Conservation (phyloP, 2,329 filamentous ascomycete genomes). For the Colletotrichum cuscutae region DNA sequence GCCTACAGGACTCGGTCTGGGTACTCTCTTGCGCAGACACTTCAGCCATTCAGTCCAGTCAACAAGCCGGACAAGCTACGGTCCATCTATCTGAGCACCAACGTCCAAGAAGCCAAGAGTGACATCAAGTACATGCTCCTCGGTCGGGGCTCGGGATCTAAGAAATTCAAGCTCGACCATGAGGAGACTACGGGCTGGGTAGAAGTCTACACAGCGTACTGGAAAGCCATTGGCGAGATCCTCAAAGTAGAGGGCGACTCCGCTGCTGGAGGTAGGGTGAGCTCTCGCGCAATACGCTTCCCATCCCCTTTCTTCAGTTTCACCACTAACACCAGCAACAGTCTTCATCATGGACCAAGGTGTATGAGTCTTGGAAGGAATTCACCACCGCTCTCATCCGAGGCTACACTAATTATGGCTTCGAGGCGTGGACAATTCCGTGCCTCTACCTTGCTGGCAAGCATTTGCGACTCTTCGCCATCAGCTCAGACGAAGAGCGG, state of each 20-base stretch:
- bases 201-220: constrained; percentile 85
- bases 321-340: constrained; percentile 6
- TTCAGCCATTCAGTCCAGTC: constrained; percentile 75
- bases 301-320: not conserved
- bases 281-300: constrained; percentile 11
- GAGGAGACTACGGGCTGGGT: constrained; percentile 84
- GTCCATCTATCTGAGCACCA: constrained; percentile 77
- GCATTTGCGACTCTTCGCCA: constrained; percentile 87
- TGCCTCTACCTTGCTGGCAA: constrained; percentile 89
- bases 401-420: constrained; percentile 79
- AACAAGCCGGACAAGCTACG: constrained; percentile 73
- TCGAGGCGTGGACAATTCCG: constrained; percentile 92
- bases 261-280: constrained; percentile 44
- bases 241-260: constrained; percentile 69
- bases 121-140: constrained; percentile 80
- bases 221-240: constrained; percentile 83
- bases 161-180: constrained; percentile 64
- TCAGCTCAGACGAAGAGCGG: constrained; percentile 84
- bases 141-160: constrained; percentile 54
- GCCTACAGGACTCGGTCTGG: constrained; percentile 75
- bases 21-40: constrained; percentile 76
- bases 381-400: constrained; percentile 80
- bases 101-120: constrained; percentile 70
- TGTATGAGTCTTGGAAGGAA: constrained; percentile 91
- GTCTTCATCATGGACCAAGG: constrained; percentile 76